Evolutionary conservation across 805 yeast species (phyloP), one percentile per base, ranked within the genome.

Genomic region (Teunomyces cretensis): DNA sequence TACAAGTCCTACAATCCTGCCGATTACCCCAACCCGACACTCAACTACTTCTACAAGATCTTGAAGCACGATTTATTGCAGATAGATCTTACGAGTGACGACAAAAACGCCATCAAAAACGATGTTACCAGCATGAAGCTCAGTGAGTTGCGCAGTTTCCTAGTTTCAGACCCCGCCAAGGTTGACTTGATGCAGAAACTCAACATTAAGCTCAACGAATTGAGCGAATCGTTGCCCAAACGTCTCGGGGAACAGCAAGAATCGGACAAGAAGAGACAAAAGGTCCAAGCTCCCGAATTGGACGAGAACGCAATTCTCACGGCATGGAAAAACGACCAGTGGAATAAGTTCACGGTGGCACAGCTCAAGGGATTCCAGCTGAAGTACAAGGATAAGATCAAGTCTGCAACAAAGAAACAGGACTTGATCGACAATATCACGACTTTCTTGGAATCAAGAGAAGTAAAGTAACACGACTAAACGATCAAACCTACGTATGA

Each of bases 21-120:
- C 6, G 76, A 80, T 9, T 83, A 70, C 53, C 73, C 75, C 16
- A 87, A 86, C 56, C 95, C 96, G 0, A 67, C 76, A 2, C 61
- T 89, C 32, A 81, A 81, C 49, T 84, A 83, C 72, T 86, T 83
- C 56, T 83, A 80, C 61, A 76, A 78, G 46, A 65, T 82, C 0
- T 61, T 89, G 14, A 83, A 84, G 54, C 84, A 85, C 42, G 78
- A 79, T 45, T 72, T 87, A 13, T 64, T 89, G 40, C 91, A 86
- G 53, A 60, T 57, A 7, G 62, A 54, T 31, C 33, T 57, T 16
- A 39, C 49, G 9, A 44, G 42, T 1, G 44, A 42, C 27, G 59
- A 61, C 15, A 50, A 42, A 24, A 42, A 35, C n/a, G 33, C 55
- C 15, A 37, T 33, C 19, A 50, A 52, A 30, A 57, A 64, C 41